phyloP scores from a whole-genome alignment of 129 eudicot genomes.

The Ambrosia artemisiifolia region DNA sequence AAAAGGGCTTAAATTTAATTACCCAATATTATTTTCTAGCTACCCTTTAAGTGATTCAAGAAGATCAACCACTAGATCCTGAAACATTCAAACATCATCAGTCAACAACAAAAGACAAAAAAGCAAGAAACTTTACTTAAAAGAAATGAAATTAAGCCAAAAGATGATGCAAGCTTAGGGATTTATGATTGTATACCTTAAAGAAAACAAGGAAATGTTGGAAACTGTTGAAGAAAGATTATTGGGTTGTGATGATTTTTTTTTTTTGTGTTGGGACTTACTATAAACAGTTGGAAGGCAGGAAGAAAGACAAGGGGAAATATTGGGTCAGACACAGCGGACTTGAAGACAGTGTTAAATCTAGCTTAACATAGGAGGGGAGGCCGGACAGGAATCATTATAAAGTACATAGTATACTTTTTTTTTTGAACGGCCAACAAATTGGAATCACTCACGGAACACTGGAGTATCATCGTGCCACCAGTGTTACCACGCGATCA shows the following conservation, averaged over 20 bases:
- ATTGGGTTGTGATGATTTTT: not conserved
- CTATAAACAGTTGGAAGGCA: constrained; percentile 25
- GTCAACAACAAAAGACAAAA: not conserved
- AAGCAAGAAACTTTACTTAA: constrained; percentile 14
- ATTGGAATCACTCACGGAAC: too few relatives aligned
- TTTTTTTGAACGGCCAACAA: too few relatives aligned
- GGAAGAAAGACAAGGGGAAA: constrained; percentile 15
- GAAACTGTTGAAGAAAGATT: constrained; percentile 1
- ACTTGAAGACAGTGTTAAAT: too few relatives aligned
- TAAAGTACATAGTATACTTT: too few relatives aligned
- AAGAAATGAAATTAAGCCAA: constrained; percentile 3
- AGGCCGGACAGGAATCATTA: too few relatives aligned
- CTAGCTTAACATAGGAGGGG: too few relatives aligned
- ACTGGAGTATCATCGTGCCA: too few relatives aligned
- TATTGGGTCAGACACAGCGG: constrained; percentile 16
- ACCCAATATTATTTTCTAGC: too few relatives aligned
- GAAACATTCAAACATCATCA: constrained; percentile 11
- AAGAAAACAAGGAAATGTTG: constrained; percentile 11
- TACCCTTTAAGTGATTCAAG: constrained; percentile 7
- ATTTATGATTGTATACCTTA: constrained; percentile 39
- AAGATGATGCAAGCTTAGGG: constrained; percentile 31
- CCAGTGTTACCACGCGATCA: too few relatives aligned
- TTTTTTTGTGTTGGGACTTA: constrained; percentile 17
- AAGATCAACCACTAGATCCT: constrained; percentile 30
- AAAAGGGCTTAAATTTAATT: not conserved